Base-by-base conservation (phyloP, 2,329 filamentous ascomycete species). In the Penicillium sp. region DNA sequence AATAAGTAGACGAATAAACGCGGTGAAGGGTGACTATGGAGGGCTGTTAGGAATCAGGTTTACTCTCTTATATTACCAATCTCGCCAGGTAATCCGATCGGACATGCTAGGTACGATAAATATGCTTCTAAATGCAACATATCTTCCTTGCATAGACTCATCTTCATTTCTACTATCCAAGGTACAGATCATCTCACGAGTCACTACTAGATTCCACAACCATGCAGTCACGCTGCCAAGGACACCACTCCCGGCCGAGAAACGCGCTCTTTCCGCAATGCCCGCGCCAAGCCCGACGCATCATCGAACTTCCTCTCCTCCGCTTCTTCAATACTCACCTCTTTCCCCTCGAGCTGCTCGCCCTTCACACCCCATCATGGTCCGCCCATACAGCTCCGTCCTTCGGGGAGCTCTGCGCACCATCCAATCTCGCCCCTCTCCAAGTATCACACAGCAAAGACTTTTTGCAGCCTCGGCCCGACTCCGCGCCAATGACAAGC, bases 401-500 rank as follows among this genome's bases (percentile, higher is more conserved):
- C 47, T 69, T 42, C 58, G 63, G 41, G 66, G 62, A 41, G 62
- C 65, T 12, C 48, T 67, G 15, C 70, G 65, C 48, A 58, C 51
- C 50, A 31, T 66, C 31, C 60, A 48, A 48, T 54, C 55, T 51
- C 64, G 54, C 38, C 52, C 63, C 15, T 42, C 41, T 38, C 50
- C 48, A 42, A 15, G 35, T 41, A 41, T 55, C 15, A 43, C 51
- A 14, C 70, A 67, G 28, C 56, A 58, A n/a, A 61, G 71, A 50
- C 50, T 61, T 8, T 70, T 74, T 43, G 64, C 61, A 12, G 57
- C 52, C 10, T 71, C 71, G 20, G 38, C 58, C 14, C 63, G 57
- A 17, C 61, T 38, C 50, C 60, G 35, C 42, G 65, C 66, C 42
- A 69, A 71, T 43, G 69, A 75, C 37, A 72, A 74, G 54, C 64